phyloP scores from a whole-genome alignment of 306 rosid species.

The Dryas octopetala region DNA sequence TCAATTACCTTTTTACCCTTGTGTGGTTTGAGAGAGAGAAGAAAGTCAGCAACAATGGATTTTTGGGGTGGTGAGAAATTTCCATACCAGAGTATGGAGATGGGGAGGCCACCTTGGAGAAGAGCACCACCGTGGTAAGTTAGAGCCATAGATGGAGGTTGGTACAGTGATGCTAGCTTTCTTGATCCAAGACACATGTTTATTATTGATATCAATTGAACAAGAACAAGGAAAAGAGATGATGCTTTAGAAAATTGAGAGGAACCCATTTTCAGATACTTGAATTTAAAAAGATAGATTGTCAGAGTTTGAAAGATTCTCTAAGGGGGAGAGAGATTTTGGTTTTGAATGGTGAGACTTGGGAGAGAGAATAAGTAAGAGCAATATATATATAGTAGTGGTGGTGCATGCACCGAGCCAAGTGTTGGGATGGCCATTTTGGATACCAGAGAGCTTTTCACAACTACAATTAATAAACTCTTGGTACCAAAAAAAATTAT shows the following conservation, averaged over 20 bases:
- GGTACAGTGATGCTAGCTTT: slow-evolving; percentile 32
- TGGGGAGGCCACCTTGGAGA: slow-evolving; percentile 27
- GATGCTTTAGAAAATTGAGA: not conserved
- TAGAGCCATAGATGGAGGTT: slow-evolving; percentile 23
- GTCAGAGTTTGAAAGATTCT: not conserved
- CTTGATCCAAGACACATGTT: slow-evolving; percentile 23
- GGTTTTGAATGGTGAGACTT: not conserved
- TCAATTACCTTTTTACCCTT: too few relatives aligned
- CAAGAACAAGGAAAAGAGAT: slow-evolving; percentile 1
- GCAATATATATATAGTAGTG: slow-evolving; percentile 18
- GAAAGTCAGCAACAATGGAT: slow-evolving; percentile 29
- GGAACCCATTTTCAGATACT: slow-evolving; percentile 9
- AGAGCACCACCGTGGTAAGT: slow-evolving; percentile 32
- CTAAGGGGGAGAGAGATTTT: not conserved
- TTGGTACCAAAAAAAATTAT: too few relatives aligned
- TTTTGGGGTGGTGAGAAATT: slow-evolving; percentile 25
- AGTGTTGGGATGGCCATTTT: not conserved
- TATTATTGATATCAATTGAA: slow-evolving; percentile 1
- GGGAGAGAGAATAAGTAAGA: not conserved
- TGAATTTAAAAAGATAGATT: not conserved
- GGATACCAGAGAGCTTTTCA: too few relatives aligned
- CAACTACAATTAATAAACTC: too few relatives aligned
- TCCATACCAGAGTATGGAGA: slow-evolving; percentile 40
- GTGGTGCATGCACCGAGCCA: slow-evolving; percentile 20
- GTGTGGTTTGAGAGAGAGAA: slow-evolving; percentile 24